A percentile compares a stretch with the other conserved stretches of the same genome.
These are phyloP conservation scores for Cinnamomum micranthum DNA, from an alignment of 164 flowering plant species.

Conservation along the genomic window DNA sequence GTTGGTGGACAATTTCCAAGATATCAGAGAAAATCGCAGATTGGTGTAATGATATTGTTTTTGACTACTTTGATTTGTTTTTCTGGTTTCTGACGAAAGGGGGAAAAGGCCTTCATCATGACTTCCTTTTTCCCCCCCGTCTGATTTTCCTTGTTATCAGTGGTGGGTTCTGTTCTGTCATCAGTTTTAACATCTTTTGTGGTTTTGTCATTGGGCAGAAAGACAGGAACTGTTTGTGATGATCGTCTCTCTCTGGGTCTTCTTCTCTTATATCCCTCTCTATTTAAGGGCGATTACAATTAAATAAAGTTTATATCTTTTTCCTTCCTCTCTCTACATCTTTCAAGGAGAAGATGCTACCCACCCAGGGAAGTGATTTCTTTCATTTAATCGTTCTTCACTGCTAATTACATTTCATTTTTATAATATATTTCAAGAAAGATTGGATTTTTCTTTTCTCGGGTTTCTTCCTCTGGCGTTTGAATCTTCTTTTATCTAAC, in stretches of 20 bases:
- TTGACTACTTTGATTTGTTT: slow-evolving; percentile 27
- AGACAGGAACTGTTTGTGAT: slow-evolving; percentile 31
- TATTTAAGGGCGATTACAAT: background rate
- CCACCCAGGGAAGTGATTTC: background rate
- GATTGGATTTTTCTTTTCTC: too few relatives aligned
- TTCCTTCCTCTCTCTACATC: too few relatives aligned
- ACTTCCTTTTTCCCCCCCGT: slow-evolving; percentile 11
- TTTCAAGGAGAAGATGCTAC: background rate
- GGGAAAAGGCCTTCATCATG: slow-evolving; percentile 39
- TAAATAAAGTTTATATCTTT: background rate
- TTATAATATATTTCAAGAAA: background rate
- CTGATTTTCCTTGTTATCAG: background rate
- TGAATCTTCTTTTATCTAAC: too few relatives aligned
- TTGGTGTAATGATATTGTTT: slow-evolving; percentile 51
- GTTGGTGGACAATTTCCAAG: slow-evolving; percentile 7
- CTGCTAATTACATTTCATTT: background rate
- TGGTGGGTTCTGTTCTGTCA: slow-evolving; percentile 27
- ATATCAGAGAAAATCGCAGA: slow-evolving; percentile 31
- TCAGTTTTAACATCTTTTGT: slow-evolving; percentile 9
- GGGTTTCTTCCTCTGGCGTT: too few relatives aligned
- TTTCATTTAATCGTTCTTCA: background rate
- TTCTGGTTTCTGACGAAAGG: slow-evolving; percentile 20
- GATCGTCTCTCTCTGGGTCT: background rate
- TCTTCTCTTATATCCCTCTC: background rate
- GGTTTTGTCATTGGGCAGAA: slow-evolving; percentile 23